Conservation (phyloP, 208 protist genomes). For the Balamuthia mandrillaris region DNA sequence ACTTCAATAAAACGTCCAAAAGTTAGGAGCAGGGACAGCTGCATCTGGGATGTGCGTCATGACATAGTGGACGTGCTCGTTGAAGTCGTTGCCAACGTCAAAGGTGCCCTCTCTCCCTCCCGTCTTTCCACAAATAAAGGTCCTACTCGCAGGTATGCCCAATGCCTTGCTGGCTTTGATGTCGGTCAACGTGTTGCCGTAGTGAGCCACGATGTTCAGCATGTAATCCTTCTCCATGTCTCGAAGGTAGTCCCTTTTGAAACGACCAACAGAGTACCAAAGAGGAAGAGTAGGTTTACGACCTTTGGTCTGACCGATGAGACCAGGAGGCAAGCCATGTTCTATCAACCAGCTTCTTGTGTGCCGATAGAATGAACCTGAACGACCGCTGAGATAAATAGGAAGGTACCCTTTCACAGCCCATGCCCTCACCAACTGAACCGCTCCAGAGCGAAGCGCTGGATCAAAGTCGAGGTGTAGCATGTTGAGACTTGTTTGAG, state of each 20-base stretch:
- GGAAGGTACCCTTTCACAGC: slow-evolving; percentile 42
- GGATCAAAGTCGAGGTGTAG: slow-evolving; percentile 24
- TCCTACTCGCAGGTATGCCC: background rate
- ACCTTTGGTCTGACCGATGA: slow-evolving; percentile 32
- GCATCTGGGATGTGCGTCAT: slow-evolving; percentile 25
- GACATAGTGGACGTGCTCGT: slow-evolving; percentile 18
- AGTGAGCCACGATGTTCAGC: background rate
- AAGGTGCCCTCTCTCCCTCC: slow-evolving; percentile 8
- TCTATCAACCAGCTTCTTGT: slow-evolving; percentile 34
- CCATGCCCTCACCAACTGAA: slow-evolving; percentile 4
- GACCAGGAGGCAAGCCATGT: slow-evolving; percentile 40
- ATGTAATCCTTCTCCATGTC: too few species aligned
- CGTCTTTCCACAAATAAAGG: slow-evolving; percentile 31
- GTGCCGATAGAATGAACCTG: slow-evolving; percentile 43
- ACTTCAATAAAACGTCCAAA: too few species aligned
- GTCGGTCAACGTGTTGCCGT: slow-evolving; percentile 43
- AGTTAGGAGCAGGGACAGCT: slow-evolving; percentile 4
- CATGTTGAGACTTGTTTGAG: slow-evolving; percentile 19
- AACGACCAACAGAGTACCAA: slow-evolving; percentile 32
- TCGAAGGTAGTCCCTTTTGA: slow-evolving; percentile 21
- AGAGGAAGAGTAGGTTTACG: slow-evolving; percentile 40
- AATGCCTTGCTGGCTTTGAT: slow-evolving; percentile 4
- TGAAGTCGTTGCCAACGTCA: slow-evolving; percentile 6
- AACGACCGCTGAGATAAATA: slow-evolving; percentile 36
- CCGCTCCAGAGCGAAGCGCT: slow-evolving; percentile 27